Base-by-base conservation (phyloP, 2,329 filamentous ascomycete genomes). In the Fusarium sp. region DNA sequence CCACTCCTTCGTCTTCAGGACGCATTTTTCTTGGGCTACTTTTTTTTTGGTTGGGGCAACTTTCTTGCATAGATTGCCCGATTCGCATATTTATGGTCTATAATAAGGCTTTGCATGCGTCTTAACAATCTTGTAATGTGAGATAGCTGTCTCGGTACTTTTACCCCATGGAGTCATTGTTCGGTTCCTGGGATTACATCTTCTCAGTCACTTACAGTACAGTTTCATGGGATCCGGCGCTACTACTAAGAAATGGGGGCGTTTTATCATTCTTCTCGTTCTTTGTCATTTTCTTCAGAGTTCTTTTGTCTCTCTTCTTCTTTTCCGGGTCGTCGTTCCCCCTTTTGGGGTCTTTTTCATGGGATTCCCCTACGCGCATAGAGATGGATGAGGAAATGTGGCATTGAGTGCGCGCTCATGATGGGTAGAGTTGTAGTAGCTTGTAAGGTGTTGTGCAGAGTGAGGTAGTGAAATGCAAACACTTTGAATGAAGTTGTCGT, bases 171-270 rank as follows among this genome's bases (percentile, higher is more conserved):
- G 63, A 54, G 43, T 59, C 52, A 45, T 49, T 55, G 58, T 59
- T 62, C 54, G 54, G 67, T 61, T 51, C 55, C 66, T 57, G 70
- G 54, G 54, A 67, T 67, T 53, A 63, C 43, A 63, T 51, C 55
- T 52, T 52, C 17, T 65, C 55, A 55, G 50, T 52, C 53, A 66
- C 50, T 60, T 59, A 50, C 25, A 43, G 25, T 37, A 62, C 37
- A 71, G 37, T 65, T 63, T 71, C 62, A 73, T 74, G 64, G 70
- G 66, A 65, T 68, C 60, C 63, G 74, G 74, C 74, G 73, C 71
- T 74, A 67, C 47, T 72, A 42, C 42, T 58, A 74, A 75, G 61
- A 71, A 59, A 71, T 42, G 56, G 66, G 51, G 63, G 65, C 64
- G 70, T 58, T 73, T 70, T 43, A 49, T 66, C 27, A 51, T 52